A percentile compares a stretch with the other conserved stretches of the same genome.
Conservation (phyloP, 1,284 basidiomycete species). For the Cryptococcus sp. region DNA sequence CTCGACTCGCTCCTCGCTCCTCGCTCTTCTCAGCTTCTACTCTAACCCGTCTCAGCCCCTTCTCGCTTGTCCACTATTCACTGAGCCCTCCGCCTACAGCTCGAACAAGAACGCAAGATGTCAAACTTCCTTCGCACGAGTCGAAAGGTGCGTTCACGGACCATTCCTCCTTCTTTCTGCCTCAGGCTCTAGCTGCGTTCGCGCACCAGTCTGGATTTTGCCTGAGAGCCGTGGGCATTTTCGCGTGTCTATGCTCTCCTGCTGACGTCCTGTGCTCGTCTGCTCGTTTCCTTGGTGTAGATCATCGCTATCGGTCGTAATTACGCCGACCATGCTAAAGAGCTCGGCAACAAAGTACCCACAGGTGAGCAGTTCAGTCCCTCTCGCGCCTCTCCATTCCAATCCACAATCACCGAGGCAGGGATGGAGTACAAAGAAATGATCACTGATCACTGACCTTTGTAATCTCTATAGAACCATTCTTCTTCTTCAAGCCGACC, state of each 20-base stretch:
- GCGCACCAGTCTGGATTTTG: not conserved
- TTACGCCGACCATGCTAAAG: slow-evolving; percentile 78
- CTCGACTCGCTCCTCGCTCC: too few species aligned
- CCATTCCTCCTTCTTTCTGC: not conserved
- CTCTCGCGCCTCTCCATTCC: not conserved
- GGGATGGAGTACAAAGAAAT: not conserved
- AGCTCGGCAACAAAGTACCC: slow-evolving; percentile 85
- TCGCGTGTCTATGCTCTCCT: not conserved
- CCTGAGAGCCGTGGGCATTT: not conserved
- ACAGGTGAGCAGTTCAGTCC: slow-evolving; percentile 54
- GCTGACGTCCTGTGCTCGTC: not conserved
- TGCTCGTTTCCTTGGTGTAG: slow-evolving; percentile 18
- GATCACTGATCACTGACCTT: not conserved
- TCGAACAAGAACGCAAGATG: slow-evolving; percentile 26
- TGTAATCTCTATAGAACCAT: slow-evolving; percentile 65
- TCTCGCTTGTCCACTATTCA: too few species aligned
- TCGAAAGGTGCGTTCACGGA: slow-evolving; percentile 54
- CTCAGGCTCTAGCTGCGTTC: not conserved
- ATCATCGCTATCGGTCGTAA: slow-evolving; percentile 82
- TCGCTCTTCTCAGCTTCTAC: too few species aligned
- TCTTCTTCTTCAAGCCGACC: slow-evolving; percentile 98
- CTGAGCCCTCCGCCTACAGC: not conserved
- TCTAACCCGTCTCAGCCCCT: too few species aligned
- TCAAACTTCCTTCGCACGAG: slow-evolving; percentile 47
- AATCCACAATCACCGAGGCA: not conserved